Evolutionary conservation across 352 stramenopile genomes (phyloP), one percentile per base, ranked within the genome.

Genomic region (Phytopythium litorale): DNA sequence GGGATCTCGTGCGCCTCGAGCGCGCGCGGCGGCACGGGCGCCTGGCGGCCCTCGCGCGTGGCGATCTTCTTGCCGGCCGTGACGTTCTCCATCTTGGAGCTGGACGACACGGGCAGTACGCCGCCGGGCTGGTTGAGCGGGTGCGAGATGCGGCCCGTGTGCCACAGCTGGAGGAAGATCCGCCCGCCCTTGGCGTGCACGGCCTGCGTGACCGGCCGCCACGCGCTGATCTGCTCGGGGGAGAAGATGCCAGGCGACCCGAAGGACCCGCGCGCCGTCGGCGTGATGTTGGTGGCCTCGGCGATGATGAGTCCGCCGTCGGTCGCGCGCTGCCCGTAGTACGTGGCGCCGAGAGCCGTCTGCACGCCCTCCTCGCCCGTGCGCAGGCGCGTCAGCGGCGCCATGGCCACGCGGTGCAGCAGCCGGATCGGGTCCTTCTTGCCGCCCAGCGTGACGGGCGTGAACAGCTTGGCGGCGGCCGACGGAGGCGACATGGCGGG

Each of bases 101-200:
- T 89, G 12, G 87, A 79, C 11, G 75, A 88, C 23, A 95, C 74
- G 32, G 75, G 79, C 2, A 79, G 56, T n/a, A 84, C 64, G 16
- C 78, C 80, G 32, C 64, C 66, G 7, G 76, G 76, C 64, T 94
- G 86, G 64, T 84, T 87, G 18, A 73, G 66, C 15, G 76, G 73
- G 67, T 98, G 89, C 11, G 79, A 60, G 50, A 84, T 71, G 56
- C 89, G 79, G 40, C 89, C 91, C 1, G 81, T 85, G 71, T 98
- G 90, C 88, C 89, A 97, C 52, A 97, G 60, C 77, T 98, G 89
- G 45, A 83, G 58, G 56, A 87, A 94, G 65, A 97, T 97, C 15
- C 78, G 76, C 48, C 79, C 85, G 21, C 75, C 78, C 46, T 91
- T 85, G 45, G 64, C 73, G 64, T 97, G 91, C 33, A 98, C 90